Conservation (phyloP, 2,329 filamentous ascomycete genomes). For the Penicillium sp. region DNA sequence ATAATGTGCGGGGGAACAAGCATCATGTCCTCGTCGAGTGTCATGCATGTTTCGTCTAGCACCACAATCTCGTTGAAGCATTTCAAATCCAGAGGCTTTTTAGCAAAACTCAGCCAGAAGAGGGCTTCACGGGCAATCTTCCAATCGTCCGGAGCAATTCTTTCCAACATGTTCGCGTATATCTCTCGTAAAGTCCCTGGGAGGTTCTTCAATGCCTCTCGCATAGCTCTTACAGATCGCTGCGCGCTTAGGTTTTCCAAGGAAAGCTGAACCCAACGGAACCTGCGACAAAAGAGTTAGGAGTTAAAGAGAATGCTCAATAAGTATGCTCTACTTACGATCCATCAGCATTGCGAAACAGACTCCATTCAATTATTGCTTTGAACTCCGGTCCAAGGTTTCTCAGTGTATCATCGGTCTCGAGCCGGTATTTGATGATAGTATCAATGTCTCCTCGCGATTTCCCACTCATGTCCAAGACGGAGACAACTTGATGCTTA, state of each 20-base stretch:
- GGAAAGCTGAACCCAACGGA: constrained; percentile 25
- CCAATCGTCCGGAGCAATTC: constrained; percentile 14
- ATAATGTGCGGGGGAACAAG: constrained; percentile 20
- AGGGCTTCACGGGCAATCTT: constrained; percentile 16
- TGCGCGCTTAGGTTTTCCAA: constrained; percentile 19
- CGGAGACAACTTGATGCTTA: neutral
- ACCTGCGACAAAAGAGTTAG: constrained; percentile 11
- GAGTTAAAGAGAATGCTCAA: neutral
- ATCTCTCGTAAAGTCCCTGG: constrained; percentile 19
- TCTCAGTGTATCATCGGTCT: constrained; percentile 9
- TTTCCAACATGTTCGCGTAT: constrained; percentile 18
- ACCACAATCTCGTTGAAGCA: constrained; percentile 19
- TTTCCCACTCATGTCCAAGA: constrained; percentile 12
- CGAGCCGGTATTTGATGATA: constrained; percentile 15
- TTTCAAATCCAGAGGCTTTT: constrained; percentile 10
- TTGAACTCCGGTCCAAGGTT: constrained; percentile 12
- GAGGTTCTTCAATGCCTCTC: constrained; percentile 12
- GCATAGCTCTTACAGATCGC: constrained; percentile 20
- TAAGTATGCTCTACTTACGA: constrained; percentile 14
- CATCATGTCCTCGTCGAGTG: constrained; percentile 22
- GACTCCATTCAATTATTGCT: constrained; percentile 11
- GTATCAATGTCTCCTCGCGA: constrained; percentile 16
- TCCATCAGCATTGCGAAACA: constrained; percentile 16
- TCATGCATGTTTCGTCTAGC: constrained; percentile 8
- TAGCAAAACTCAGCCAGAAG: constrained; percentile 20